A percentile compares a stretch with the other conserved stretches of the same genome.
These are phyloP conservation scores for Shiraia bambusicola DNA, from an alignment of 2,329 filamentous ascomycete genomes.

Conservation along the genomic window DNA sequence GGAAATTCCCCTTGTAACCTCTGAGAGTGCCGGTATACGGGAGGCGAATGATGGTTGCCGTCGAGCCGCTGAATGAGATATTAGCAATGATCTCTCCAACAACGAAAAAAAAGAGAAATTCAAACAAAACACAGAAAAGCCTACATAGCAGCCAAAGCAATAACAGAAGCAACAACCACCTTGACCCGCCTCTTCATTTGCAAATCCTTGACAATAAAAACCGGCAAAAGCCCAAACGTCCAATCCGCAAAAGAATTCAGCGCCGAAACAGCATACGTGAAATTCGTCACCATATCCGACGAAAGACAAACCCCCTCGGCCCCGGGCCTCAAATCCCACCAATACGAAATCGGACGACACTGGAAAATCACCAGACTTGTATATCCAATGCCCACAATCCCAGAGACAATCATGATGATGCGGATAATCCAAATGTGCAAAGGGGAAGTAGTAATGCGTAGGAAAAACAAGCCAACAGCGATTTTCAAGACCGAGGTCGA, in stretches of 20 bases:
- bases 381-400: slow-evolving; percentile 50
- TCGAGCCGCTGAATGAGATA: slow-evolving; percentile 40
- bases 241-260: slow-evolving; percentile 34
- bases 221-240: slow-evolving; percentile 35
- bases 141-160: slow-evolving; percentile 50
- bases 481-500: slow-evolving; percentile 52
- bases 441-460: slow-evolving; percentile 51
- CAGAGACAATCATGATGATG: slow-evolving; percentile 47
- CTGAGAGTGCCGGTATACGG: slow-evolving; percentile 30
- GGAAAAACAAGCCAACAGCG: slow-evolving; percentile 54
- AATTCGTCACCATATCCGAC: slow-evolving; percentile 51
- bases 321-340: slow-evolving; percentile 49
- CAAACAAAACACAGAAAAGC: slow-evolving; percentile 5
- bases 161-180: slow-evolving; percentile 53
- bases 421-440: slow-evolving; percentile 51
- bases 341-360: slow-evolving; percentile 53
- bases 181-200: slow-evolving; percentile 58
- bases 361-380: slow-evolving; percentile 55
- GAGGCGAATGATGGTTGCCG: slow-evolving; percentile 33
- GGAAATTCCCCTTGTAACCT: slow-evolving; percentile 33
- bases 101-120: no score
- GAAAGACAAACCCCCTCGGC: slow-evolving; percentile 44
- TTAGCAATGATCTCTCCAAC: no score
- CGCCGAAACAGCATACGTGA: slow-evolving; percentile 47
- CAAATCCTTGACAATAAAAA: slow-evolving; percentile 56